Conservation (phyloP, 2,329 filamentous ascomycete species). For the Fusarium sarcochroum region DNA sequence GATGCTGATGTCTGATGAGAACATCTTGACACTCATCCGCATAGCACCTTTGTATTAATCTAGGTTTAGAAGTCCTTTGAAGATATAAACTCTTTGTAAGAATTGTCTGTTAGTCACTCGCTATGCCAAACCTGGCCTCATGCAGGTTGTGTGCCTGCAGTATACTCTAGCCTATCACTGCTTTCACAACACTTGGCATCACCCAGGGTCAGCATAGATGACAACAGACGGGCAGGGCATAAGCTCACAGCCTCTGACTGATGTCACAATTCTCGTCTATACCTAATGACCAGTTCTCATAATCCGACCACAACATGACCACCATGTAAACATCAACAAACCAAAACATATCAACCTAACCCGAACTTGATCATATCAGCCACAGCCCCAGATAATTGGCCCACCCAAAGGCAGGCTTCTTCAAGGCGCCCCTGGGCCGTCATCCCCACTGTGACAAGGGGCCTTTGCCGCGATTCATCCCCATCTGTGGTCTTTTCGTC, state of each 20-base stretch:
- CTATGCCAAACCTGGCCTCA: slow-evolving; percentile 7
- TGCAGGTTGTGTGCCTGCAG: slow-evolving; percentile 35
- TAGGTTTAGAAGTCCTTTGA: neutral
- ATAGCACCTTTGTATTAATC: neutral
- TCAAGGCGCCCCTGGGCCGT: slow-evolving; percentile 8
- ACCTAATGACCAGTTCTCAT: neutral
- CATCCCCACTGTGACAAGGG: slow-evolving; percentile 20
- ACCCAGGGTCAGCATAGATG: slow-evolving; percentile 21
- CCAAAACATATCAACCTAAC: slow-evolving; percentile 3
- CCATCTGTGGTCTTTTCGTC: slow-evolving; percentile 6
- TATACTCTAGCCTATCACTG: slow-evolving; percentile 23
- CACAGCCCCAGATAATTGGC: slow-evolving; percentile 22
- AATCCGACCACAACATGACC: slow-evolving; percentile 1
- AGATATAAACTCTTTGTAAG: neutral
- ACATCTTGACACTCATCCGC: neutral
- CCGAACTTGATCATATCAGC: slow-evolving; percentile 20
- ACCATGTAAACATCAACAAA: slow-evolving; percentile 40
- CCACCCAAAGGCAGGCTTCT: slow-evolving; percentile 16
- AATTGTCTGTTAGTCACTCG: slow-evolving; percentile 1
- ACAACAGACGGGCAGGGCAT: slow-evolving; percentile 16
- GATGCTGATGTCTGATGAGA: neutral
- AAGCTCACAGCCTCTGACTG: slow-evolving; percentile 29
- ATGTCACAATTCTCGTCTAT: slow-evolving; percentile 17
- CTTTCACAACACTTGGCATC: neutral
- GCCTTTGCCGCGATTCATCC: slow-evolving; percentile 29